phyloP scores from a whole-genome alignment of 768 basidiomycete genomes.

The Rhizopogon rudus region DNA sequence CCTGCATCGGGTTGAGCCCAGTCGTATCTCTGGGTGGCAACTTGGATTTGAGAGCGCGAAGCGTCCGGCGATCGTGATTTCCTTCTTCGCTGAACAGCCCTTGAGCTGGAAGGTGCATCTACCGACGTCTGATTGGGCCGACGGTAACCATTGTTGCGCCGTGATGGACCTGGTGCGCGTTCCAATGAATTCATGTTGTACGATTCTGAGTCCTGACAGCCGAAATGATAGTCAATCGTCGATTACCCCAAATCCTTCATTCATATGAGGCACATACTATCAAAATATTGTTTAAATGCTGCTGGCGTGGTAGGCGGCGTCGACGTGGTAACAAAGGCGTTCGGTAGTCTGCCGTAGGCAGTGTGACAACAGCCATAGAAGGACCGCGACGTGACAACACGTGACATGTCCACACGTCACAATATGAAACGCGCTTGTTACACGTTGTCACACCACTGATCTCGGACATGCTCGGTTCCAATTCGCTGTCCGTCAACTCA shows the following conservation, averaged over 20 bases:
- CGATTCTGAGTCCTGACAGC: background rate
- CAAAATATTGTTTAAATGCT: background rate
- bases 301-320: background rate
- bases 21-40: constrained; percentile 16
- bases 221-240: background rate
- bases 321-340: background rate
- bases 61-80: constrained; percentile 33
- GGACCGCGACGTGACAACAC: background rate
- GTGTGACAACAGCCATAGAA: background rate
- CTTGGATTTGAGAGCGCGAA: constrained; percentile 14
- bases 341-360: too few relatives aligned
- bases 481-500: too few relatives aligned
- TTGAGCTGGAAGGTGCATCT: constrained; percentile 6
- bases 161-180: constrained; percentile 8
- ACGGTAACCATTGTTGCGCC: constrained; percentile 21
- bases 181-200: constrained; percentile 12
- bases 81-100: constrained; percentile 20
- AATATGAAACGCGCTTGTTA: too few relatives aligned
- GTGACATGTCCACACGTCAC: too few relatives aligned
- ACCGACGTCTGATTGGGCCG: constrained; percentile 8
- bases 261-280: background rate
- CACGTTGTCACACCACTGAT: too few relatives aligned
- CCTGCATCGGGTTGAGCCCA: constrained; percentile 15
- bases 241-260: background rate
- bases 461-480: too few relatives aligned